Conservation (phyloP, 2,329 filamentous ascomycete genomes). For the Aspergillus transmontanensis region DNA sequence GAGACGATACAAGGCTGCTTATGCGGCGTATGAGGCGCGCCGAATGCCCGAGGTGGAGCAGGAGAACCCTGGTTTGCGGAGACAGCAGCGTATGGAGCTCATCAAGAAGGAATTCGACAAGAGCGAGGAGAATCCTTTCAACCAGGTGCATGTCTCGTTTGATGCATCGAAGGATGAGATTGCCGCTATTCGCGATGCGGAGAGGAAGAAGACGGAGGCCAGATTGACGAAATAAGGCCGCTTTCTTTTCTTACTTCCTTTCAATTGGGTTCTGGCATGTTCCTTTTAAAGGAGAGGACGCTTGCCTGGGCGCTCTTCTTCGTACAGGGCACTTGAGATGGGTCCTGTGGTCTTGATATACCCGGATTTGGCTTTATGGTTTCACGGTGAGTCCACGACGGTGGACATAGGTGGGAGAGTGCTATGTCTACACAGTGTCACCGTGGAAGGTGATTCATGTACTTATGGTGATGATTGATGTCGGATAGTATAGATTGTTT, state of each 20-base stretch:
- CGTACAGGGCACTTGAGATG: neutral
- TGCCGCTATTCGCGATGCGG: constrained; percentile 62
- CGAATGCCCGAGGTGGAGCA: constrained; percentile 81
- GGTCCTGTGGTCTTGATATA: constrained; percentile 8
- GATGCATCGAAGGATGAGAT: constrained; percentile 81
- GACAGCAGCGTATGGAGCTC: constrained; percentile 81
- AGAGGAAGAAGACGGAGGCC: constrained; percentile 74
- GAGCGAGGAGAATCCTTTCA: constrained; percentile 92
- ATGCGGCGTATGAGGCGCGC: constrained; percentile 77
- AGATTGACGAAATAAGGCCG: constrained; percentile 53
- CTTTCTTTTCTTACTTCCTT: neutral
- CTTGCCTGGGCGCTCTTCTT: neutral
- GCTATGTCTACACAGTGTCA: neutral
- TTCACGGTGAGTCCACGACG: neutral
- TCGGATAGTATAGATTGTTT: neutral
- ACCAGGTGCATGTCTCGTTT: constrained; percentile 75
- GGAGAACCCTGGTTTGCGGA: constrained; percentile 76
- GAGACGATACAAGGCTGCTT: constrained; percentile 82
- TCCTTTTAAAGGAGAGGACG: neutral
- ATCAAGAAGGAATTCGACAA: constrained; percentile 93
- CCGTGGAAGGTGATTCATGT: neutral
- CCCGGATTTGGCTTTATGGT: constrained; percentile 2
- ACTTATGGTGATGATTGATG: neutral
- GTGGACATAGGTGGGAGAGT: neutral
- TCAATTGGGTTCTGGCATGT: constrained; percentile 2